These are phyloP conservation scores for Hepatocystis sp. DNA, from an alignment of 169 alveolate genomes.

Conservation along the genomic window DNA sequence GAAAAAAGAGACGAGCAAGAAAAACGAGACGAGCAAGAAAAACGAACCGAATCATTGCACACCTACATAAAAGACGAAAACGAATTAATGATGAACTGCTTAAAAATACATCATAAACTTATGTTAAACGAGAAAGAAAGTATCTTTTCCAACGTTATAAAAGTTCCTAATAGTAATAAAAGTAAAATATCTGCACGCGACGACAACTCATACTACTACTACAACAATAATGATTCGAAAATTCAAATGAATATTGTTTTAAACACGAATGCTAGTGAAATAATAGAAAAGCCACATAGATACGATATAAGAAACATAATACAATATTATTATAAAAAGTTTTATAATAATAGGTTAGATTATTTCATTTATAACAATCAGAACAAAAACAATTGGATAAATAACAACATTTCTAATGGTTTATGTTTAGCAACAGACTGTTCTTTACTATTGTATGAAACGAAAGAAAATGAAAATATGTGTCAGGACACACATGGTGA, in stretches of 20 bases:
- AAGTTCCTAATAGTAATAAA: constrained; percentile 26
- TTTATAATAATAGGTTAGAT: constrained; percentile 13
- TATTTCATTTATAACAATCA: constrained; percentile 1
- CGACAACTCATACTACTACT: no score
- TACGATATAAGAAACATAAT: constrained; percentile 27
- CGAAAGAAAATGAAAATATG: no score
- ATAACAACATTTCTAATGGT: no score
- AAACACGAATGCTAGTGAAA: constrained; percentile 16
- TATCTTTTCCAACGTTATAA: constrained; percentile 28
- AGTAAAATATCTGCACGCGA: no score
- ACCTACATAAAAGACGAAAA: constrained; percentile 17
- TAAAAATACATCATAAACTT: constrained; percentile 52
- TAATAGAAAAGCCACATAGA: constrained; percentile 22
- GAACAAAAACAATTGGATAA: constrained; percentile 1
- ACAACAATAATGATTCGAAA: constrained; percentile 6
- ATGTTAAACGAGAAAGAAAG: constrained; percentile 73
- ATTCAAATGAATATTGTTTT: constrained; percentile 28
- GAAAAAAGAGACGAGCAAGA: constrained; percentile 3
- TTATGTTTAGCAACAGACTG: no score
- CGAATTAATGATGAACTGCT: constrained; percentile 28
- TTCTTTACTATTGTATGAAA: no score
- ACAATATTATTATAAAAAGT: constrained; percentile 17
- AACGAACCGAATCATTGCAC: background rate
- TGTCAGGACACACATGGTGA: no score
- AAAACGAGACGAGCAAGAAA: background rate